These are phyloP conservation scores for Cotoneaster glaucophyllus DNA, from an alignment of 306 rosid species.

Conservation along the genomic window DNA sequence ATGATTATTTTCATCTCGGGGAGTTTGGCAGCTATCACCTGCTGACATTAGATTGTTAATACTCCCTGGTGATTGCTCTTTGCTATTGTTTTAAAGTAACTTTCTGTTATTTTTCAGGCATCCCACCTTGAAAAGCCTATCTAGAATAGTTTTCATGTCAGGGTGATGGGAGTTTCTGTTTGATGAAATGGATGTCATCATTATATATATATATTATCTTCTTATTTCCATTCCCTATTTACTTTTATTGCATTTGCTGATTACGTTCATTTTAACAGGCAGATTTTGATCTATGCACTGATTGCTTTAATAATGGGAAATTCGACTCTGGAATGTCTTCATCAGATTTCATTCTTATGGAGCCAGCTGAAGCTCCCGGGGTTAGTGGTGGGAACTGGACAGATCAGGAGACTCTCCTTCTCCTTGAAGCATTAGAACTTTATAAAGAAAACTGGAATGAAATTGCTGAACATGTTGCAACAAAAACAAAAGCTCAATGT, in stretches of 20 bases:
- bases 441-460: conserved; percentile 93
- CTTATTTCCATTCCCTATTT: not conserved
- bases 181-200: not conserved
- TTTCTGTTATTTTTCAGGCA: not conserved
- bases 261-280: conserved; percentile 64
- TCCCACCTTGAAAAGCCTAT: not conserved
- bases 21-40: not conserved
- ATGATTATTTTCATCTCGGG: not conserved
- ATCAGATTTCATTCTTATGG: conserved; percentile 91
- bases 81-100: not conserved
- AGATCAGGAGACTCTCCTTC: conserved; percentile 96
- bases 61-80: not conserved
- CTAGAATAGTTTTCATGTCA: not conserved
- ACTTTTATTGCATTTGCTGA: conserved; percentile 24
- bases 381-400: conserved; percentile 93
- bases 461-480: conserved; percentile 93
- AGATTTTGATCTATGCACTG: conserved; percentile 83
- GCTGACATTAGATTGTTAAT: not conserved
- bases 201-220: not conserved
- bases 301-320: conserved; percentile 78
- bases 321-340: conserved; percentile 85
- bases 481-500: conserved; percentile 91
- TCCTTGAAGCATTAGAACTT: conserved; percentile 91
- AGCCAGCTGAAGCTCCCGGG: conserved; percentile 86
- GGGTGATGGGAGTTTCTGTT: not conserved